These are phyloP conservation scores for Ottelia alismoides DNA, from an alignment of 106 monocot genomes.

Conservation along the genomic window DNA sequence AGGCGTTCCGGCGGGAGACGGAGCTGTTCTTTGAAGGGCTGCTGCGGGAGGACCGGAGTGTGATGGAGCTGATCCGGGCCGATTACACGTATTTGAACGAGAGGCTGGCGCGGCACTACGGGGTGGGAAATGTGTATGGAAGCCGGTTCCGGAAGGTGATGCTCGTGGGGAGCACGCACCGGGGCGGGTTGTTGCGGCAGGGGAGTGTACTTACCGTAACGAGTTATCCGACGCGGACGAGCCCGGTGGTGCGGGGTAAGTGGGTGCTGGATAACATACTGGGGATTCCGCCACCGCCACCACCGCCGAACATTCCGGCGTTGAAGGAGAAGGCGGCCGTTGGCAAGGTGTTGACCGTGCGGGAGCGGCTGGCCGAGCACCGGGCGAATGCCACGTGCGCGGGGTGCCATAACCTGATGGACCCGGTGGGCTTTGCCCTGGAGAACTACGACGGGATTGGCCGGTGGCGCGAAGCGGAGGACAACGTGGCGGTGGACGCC, in stretches of 20 bases:
- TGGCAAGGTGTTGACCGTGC: background rate
- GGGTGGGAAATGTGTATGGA: background rate
- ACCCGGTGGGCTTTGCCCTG: background rate
- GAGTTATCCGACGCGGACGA: background rate
- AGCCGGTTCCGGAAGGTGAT: background rate
- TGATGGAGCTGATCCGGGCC: background rate
- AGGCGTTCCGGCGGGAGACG: background rate
- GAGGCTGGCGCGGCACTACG: background rate
- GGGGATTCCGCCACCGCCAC: background rate
- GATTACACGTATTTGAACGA: background rate
- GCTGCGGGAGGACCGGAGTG: background rate
- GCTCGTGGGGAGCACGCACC: background rate
- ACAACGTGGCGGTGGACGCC: background rate
- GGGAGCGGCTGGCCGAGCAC: background rate
- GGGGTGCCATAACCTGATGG: background rate
- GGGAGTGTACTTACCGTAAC: background rate
- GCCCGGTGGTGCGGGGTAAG: background rate
- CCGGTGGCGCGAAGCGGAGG: background rate
- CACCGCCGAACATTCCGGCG: background rate
- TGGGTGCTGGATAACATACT: background rate
- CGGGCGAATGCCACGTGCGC: background rate
- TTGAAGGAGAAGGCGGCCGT: background rate
- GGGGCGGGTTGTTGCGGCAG: background rate
- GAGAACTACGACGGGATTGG: background rate
- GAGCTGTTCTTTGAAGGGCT: background rate